Evolutionary conservation across 2,329 filamentous ascomycete species (phyloP), one percentile per base, ranked within the genome.

Genomic region (Xylaria digitata): DNA sequence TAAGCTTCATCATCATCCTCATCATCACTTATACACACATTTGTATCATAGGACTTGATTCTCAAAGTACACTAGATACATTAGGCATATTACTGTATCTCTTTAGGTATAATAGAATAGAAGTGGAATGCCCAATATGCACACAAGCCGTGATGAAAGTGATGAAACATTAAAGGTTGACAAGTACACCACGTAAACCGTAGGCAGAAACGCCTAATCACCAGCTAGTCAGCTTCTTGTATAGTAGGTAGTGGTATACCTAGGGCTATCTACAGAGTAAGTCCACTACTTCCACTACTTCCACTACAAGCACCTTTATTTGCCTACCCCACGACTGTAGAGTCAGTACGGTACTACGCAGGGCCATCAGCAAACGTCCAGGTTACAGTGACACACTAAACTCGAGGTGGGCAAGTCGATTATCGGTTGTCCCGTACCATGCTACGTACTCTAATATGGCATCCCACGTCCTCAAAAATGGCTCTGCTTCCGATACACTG

Each of bases 361-460:
- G 48, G 23, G 17, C 45, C 21, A 15, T 49, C 46, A 30, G 23
- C 23, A 30, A 49, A 17, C 46, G 8, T 26, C 11, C 46, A 30
- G 23, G 46, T 49, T 21, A 49, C 23, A 49, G 6, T 49, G 46
- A 23, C 13, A 40, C 37, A 40, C 37, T 15, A 40, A 40, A 40
- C 37, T 15, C 46, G 21, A 26, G 45, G 45, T 48, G 19, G 45
- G 15, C 46, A 54, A 26, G n/a, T 37, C n/a, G 32, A 37, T 54
- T 54, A 54, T 34, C 52, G 52, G 34, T 54, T 54, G 42, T 54
- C n/a, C n/a, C 42, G 11, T 34, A 54, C 52, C 23, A 7, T 40
- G 9, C 11, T 3, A 11, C 15, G 2, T 21, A 45, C 8, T 5
- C 43, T 17, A 45, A 5, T 45, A 45, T 8, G 17, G 17, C 26